Evolutionary conservation across 805 yeast species (phyloP).

Genomic region (Kurtzmaniella cleridarum): DNA sequence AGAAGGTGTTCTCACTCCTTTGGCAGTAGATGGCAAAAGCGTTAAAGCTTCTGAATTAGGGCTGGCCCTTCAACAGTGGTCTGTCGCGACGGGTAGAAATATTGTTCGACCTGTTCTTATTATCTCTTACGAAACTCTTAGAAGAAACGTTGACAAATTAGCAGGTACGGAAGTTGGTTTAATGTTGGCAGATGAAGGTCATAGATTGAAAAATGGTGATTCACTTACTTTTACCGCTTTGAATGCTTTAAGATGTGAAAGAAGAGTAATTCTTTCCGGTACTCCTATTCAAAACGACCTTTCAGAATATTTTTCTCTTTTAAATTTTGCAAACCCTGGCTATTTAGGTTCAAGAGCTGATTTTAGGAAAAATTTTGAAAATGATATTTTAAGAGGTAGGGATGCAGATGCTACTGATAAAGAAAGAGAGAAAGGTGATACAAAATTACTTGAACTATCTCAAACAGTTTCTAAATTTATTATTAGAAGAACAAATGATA

Average conservation of each 20-base stretch:
- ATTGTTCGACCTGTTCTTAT: constrained; percentile 91
- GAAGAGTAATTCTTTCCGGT: constrained; percentile 91
- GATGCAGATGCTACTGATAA: constrained; percentile 85
- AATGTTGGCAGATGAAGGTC: constrained; percentile 55
- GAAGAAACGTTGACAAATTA: constrained; percentile 76
- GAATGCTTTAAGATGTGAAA: constrained; percentile 73
- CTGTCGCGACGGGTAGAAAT: constrained; percentile 78
- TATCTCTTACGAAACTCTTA: constrained; percentile 87
- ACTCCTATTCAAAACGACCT: constrained; percentile 96
- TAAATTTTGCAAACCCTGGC: constrained; percentile 94
- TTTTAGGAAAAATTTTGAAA: constrained; percentile 80
- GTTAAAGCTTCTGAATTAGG: constrained; percentile 68
- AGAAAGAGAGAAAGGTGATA: constrained; percentile 65
- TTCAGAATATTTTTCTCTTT: constrained; percentile 84
- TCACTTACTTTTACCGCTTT: constrained; percentile 86
- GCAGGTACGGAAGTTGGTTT: constrained; percentile 79
- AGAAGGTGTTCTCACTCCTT: constrained; percentile 78
- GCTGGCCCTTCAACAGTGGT: constrained; percentile 73
- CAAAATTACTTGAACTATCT: constrained; percentile 64
- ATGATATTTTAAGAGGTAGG: constrained; percentile 74
- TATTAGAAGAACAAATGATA: constrained; percentile 92
- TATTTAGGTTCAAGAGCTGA: constrained; percentile 78
- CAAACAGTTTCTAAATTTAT: constrained; percentile 81
- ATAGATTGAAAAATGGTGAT: constrained; percentile 62
- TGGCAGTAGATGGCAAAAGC: constrained; percentile 89